phyloP scores from a whole-genome alignment of 257 asterid genomes.

The Plantago major region DNA sequence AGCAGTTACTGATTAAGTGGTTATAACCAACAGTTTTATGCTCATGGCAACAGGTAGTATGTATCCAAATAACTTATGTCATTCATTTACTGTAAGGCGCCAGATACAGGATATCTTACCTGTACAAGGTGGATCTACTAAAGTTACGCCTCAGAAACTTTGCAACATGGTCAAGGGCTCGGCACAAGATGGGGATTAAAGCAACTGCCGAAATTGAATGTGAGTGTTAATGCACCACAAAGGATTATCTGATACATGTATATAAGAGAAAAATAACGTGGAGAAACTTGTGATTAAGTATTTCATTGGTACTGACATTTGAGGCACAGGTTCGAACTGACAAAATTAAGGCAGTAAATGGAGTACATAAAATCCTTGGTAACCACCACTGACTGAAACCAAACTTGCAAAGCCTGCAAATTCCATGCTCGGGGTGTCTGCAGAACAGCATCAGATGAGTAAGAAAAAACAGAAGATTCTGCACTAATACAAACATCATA shows the following conservation, averaged over 20 bases:
- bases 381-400: slow-evolving; percentile 76
- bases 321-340: slow-evolving; percentile 73
- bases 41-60: no score
- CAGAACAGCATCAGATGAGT: slow-evolving; percentile 17
- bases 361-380: slow-evolving; percentile 82
- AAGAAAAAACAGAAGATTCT: slow-evolving; percentile 14
- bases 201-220: slow-evolving; percentile 56
- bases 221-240: slow-evolving; percentile 8
- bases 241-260: slow-evolving; percentile 10
- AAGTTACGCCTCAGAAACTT: slow-evolving; percentile 86
- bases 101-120: slow-evolving; percentile 36
- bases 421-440: slow-evolving; percentile 99
- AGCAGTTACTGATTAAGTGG: no score
- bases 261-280: slow-evolving; percentile 4
- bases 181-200: slow-evolving; percentile 75
- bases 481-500: slow-evolving; percentile 11
- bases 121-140: slow-evolving; percentile 74
- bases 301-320: slow-evolving; percentile 48
- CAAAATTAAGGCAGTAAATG: slow-evolving; percentile 75
- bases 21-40: no score
- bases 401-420: slow-evolving; percentile 75
- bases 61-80: no score
- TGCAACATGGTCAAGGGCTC: slow-evolving; percentile 71
- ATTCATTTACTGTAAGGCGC: not conserved
- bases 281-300: not conserved